Conservation (phyloP, 139 green algal genomes). For the Spirogloea muscicola region DNA sequence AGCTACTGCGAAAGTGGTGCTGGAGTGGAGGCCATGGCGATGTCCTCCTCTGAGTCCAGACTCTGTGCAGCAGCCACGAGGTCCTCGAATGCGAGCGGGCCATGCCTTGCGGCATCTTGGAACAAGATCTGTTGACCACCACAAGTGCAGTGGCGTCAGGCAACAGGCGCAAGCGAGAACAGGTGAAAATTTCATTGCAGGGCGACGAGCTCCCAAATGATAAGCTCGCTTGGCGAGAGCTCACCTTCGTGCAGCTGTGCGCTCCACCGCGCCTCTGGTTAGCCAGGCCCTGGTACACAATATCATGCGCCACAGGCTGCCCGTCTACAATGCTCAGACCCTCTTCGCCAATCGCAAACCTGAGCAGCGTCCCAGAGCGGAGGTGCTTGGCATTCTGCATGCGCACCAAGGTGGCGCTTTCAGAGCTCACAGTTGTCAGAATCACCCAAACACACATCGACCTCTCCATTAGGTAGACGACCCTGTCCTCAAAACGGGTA, state of each 20-base stretch:
- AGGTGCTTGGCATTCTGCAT: conserved; percentile 16
- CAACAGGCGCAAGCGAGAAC: conserved; percentile 1
- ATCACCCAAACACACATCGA: not conserved
- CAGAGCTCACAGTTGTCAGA: not conserved
- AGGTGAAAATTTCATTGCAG: not conserved
- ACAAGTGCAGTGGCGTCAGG: not conserved
- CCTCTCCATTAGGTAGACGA: not conserved
- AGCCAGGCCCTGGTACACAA: conserved; percentile 61
- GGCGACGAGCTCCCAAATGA: not conserved
- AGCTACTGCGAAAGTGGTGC: too few relatives aligned
- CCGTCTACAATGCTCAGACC: conserved; percentile 52
- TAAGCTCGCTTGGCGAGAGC: not conserved
- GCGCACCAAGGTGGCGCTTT: too few relatives aligned
- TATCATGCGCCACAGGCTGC: conserved; percentile 57
- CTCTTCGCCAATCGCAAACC: conserved; percentile 59
- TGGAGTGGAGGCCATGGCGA: too few relatives aligned
- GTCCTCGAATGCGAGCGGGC: conserved; percentile 56
- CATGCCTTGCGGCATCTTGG: conserved; percentile 64
- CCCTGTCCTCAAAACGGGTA: not conserved
- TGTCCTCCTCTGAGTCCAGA: too few relatives aligned
- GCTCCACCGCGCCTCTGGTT: conserved; percentile 66
- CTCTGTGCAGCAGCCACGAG: conserved; percentile 27
- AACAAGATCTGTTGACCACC: conserved; percentile 66
- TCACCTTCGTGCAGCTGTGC: conserved; percentile 73
- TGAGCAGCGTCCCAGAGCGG: conserved; percentile 1